Percentiles rank a stretch among this genome's conserved stretches.
Evolutionary conservation across 2,329 filamentous ascomycete genomes (phyloP).

Genomic region (Cladophialophora carrionii): DNA sequence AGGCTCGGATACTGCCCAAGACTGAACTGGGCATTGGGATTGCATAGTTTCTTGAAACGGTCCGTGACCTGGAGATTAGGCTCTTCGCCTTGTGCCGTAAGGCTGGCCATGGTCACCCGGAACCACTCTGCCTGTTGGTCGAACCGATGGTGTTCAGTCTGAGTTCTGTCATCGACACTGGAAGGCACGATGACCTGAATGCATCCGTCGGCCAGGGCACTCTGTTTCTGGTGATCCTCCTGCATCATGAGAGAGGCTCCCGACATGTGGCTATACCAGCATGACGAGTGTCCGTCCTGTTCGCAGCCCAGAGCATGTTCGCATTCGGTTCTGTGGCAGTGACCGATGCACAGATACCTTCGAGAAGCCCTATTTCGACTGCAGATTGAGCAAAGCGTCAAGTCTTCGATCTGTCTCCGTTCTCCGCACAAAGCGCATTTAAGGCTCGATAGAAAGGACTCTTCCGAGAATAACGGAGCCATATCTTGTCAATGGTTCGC

Average conservation of each 20-base stretch:
- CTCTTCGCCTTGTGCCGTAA: constrained; percentile 8
- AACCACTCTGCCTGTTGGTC: constrained; percentile 13
- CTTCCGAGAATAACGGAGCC: neutral
- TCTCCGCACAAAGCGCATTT: constrained; percentile 3
- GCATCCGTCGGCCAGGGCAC: constrained; percentile 8
- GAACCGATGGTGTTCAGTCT: constrained; percentile 4
- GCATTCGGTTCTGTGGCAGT: constrained; percentile 7
- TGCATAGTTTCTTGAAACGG: constrained; percentile 15
- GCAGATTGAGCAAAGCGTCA: constrained; percentile 9
- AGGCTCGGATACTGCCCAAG: constrained; percentile 13
- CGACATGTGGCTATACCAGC: constrained; percentile 10
- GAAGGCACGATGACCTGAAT: constrained; percentile 12
- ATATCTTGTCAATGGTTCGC: neutral
- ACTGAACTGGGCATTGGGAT: constrained; percentile 7
- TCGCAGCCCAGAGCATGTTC: constrained; percentile 4
- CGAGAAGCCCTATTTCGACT: neutral
- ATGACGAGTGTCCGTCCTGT: constrained; percentile 6
- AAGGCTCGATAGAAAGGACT: constrained; percentile 4
- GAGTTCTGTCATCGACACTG: constrained; percentile 3
- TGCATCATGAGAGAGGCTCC: neutral
- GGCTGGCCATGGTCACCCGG: constrained; percentile 9
- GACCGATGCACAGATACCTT: constrained; percentile 5
- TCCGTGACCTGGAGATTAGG: constrained; percentile 10
- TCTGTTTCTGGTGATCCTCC: constrained; percentile 9
- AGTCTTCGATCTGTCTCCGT: constrained; percentile 7